Evolutionary conservation across 169 alveolate species (phyloP).

Genomic region (Cyclospora cayetanensis): DNA sequence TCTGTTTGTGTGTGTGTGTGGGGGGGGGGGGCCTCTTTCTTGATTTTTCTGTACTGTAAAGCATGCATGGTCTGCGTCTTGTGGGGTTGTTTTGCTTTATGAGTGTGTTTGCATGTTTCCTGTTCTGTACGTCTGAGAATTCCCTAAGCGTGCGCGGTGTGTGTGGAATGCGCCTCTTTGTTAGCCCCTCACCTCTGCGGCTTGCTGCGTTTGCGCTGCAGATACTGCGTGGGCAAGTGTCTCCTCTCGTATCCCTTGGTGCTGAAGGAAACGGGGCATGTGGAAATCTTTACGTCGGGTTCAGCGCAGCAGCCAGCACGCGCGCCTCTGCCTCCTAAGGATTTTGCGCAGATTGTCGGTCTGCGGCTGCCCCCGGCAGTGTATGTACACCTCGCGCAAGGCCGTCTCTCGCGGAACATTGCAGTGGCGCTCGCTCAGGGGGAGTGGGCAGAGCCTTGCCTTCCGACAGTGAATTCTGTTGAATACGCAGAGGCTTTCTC

Average conservation of each 20-base stretch:
- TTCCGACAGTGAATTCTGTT: neutral
- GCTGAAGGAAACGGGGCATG: neutral
- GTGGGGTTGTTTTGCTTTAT: too few species aligned
- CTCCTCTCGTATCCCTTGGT: neutral
- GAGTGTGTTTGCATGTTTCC: too few species aligned
- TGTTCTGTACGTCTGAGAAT: too few species aligned
- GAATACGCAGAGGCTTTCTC: constrained; percentile 13
- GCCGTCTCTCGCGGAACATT: neutral
- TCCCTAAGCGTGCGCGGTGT: too few species aligned
- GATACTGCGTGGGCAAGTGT: neutral
- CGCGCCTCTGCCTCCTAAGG: neutral
- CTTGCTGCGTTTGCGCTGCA: neutral
- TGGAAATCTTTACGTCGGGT: neutral
- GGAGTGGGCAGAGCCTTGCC: neutral
- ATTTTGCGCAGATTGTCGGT: constrained; percentile 12
- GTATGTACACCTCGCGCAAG: constrained; percentile 8
- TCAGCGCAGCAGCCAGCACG: neutral
- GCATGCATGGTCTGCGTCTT: too few species aligned
- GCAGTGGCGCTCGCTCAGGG: constrained; percentile 10
- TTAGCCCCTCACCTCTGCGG: too few species aligned
- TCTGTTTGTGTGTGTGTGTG: neutral
- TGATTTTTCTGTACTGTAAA: too few species aligned
- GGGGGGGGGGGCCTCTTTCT: too few species aligned
- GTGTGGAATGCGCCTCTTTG: too few species aligned
- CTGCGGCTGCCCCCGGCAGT: constrained; percentile 35